Percentiles rank a stretch among this genome's conserved stretches.
Evolutionary conservation across 805 yeast genomes (phyloP).

Genomic region (Barnettozyma populi): DNA sequence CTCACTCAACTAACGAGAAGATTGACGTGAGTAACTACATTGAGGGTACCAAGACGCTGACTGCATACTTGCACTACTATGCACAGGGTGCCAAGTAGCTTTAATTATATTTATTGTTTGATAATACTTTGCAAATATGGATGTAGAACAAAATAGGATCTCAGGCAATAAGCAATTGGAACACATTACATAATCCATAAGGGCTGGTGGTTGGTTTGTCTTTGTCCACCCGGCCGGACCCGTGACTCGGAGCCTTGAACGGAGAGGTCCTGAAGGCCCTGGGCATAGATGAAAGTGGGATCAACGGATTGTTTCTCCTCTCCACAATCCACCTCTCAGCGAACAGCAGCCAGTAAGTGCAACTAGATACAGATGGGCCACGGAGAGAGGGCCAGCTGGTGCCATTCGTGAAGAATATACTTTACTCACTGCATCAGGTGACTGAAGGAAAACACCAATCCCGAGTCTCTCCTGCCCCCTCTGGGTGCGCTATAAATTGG

Average conservation of each 20-base stretch:
- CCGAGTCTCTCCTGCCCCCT: background rate
- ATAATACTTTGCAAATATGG: background rate
- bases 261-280: background rate
- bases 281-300: background rate
- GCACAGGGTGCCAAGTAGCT: constrained; percentile 27
- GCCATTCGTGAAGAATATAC: background rate
- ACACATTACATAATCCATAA: too few relatives aligned
- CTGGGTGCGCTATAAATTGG: background rate
- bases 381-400: background rate
- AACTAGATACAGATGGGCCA: background rate
- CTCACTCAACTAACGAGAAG: constrained; percentile 96
- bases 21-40: constrained; percentile 83
- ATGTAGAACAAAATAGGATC: background rate
- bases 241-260: background rate
- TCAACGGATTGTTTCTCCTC: background rate
- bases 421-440: background rate
- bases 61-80: constrained; percentile 89
- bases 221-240: background rate
- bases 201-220: too few relatives aligned
- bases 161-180: background rate
- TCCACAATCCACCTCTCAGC: background rate
- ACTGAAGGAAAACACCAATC: background rate
- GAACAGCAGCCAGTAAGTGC: background rate
- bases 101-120: background rate
- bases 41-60: constrained; percentile 88